Evolutionary conservation across 164 flowering plant species (phyloP).

Genomic region (Paratinospora sagittata): DNA sequence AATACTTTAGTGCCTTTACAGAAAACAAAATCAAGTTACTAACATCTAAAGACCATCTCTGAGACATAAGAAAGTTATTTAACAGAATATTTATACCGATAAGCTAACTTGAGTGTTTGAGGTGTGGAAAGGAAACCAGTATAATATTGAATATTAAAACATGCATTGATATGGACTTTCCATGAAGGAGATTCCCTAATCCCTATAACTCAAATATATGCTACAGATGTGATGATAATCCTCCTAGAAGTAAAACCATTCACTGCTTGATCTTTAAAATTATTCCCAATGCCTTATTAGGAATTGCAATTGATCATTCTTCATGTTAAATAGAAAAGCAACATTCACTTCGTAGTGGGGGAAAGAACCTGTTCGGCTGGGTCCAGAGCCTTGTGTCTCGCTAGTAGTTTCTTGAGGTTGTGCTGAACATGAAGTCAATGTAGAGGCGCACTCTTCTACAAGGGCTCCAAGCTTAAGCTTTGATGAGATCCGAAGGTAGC

Average conservation of each 20-base stretch:
- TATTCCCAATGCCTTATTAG: neutral
- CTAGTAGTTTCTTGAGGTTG: constrained; percentile 30
- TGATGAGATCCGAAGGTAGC: constrained; percentile 59
- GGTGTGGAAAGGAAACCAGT: no score
- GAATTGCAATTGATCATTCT: neutral
- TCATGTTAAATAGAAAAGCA: neutral
- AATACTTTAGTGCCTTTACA: no score
- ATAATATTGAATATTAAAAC: no score
- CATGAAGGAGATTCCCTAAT: no score
- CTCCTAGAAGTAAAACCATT: neutral
- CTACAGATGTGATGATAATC: neutral
- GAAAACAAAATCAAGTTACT: no score
- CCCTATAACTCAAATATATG: neutral
- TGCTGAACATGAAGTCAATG: constrained; percentile 19
- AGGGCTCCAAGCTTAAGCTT: constrained; percentile 70
- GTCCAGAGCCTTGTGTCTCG: constrained; percentile 46
- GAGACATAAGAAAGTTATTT: no score
- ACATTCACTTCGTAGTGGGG: neutral
- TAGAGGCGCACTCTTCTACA: constrained; percentile 46
- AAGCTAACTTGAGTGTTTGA: no score
- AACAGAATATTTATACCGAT: no score
- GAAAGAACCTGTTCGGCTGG: constrained; percentile 54
- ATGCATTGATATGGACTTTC: no score
- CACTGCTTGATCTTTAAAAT: no score
- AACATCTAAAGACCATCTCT: no score